Evolutionary conservation across 1,284 basidiomycete genomes (phyloP).

Genomic region (Moesziomyces sp.): DNA sequence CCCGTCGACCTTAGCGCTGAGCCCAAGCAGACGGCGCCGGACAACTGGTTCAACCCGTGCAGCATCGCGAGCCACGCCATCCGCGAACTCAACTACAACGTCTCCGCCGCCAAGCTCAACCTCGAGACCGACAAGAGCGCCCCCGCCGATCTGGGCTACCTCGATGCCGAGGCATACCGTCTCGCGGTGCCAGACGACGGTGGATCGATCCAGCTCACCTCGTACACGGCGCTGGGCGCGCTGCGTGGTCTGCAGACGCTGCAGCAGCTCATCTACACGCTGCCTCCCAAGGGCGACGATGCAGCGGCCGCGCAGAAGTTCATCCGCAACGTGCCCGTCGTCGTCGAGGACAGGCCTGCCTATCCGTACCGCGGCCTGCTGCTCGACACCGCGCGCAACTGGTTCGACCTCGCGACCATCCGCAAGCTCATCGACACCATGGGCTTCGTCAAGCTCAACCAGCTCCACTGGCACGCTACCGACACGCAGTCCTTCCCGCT

Average conservation of each 20-base stretch:
- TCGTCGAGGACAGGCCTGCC: conserved; percentile 69
- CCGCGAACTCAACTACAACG: conserved; percentile 20
- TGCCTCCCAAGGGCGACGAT: conserved; percentile 65
- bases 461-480: conserved; percentile 83
- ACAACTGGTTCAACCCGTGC: conserved; percentile 24
- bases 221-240: conserved; percentile 80
- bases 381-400: conserved; percentile 82
- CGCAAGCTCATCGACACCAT: conserved; percentile 82
- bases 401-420: conserved; percentile 73
- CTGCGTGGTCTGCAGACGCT: conserved; percentile 85
- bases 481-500: conserved; percentile 76
- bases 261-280: conserved; percentile 74
- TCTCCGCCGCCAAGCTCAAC: conserved; percentile 10
- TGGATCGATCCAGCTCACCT: conserved; percentile 73
- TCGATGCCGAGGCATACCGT: conserved; percentile 74
- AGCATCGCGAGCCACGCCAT: conserved; percentile 21
- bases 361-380: conserved; percentile 76
- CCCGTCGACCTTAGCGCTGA: neutral
- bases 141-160: conserved; percentile 24
- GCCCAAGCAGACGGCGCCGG: neutral
- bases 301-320: conserved; percentile 5
- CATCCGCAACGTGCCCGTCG: conserved; percentile 71
- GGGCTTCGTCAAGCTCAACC: conserved; percentile 82
- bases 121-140: conserved; percentile 23
- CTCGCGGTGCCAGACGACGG: conserved; percentile 76